Percentiles rank a stretch among this genome's conserved stretches.
These are phyloP conservation scores for Candida boidinii DNA, from an alignment of 805 yeast genomes.

Conservation along the genomic window DNA sequence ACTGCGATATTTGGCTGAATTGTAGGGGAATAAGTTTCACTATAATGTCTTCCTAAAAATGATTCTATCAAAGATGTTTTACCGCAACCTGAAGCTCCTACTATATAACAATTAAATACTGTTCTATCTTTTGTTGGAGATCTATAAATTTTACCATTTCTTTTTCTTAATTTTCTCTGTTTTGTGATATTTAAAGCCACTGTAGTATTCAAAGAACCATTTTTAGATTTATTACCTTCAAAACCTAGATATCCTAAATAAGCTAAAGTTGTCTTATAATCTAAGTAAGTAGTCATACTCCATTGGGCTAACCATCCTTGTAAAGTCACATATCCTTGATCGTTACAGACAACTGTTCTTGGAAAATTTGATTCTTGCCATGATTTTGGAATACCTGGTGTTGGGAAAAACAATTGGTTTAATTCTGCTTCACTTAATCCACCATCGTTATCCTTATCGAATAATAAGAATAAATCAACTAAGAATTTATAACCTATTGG, in stretches of 20 bases:
- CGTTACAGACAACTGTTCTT: constrained; percentile 78
- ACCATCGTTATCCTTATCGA: constrained; percentile 95
- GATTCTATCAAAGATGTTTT: constrained; percentile 79
- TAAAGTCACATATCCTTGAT: constrained; percentile 78
- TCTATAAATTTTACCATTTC: constrained; percentile 58
- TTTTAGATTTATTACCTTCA: constrained; percentile 31
- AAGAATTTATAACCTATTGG: constrained; percentile 89
- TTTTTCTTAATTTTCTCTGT: constrained; percentile 60
- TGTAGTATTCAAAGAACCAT: constrained; percentile 13
- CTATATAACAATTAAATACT: constrained; percentile 80
- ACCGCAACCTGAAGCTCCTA: constrained; percentile 85
- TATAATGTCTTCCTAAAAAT: constrained; percentile 66
- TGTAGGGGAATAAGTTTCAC: constrained; percentile 72
- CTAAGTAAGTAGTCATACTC: constrained; percentile 91
- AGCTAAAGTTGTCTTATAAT: constrained; percentile 74
- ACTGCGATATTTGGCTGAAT: constrained; percentile 76
- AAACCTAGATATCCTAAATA: constrained; percentile 88
- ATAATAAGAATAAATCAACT: constrained; percentile 80
- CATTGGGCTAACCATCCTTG: constrained; percentile 99
- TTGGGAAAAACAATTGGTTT: constrained; percentile 63
- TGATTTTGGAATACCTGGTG: constrained; percentile 84
- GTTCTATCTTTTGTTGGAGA: constrained; percentile 72
- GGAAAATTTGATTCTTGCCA: constrained; percentile 91
- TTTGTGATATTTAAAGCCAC: constrained; percentile 61
- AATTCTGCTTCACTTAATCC: constrained; percentile 77